These are phyloP conservation scores for Williopsis jadinii DNA, from an alignment of 1,139 yeast genomes.

Conservation along the genomic window DNA sequence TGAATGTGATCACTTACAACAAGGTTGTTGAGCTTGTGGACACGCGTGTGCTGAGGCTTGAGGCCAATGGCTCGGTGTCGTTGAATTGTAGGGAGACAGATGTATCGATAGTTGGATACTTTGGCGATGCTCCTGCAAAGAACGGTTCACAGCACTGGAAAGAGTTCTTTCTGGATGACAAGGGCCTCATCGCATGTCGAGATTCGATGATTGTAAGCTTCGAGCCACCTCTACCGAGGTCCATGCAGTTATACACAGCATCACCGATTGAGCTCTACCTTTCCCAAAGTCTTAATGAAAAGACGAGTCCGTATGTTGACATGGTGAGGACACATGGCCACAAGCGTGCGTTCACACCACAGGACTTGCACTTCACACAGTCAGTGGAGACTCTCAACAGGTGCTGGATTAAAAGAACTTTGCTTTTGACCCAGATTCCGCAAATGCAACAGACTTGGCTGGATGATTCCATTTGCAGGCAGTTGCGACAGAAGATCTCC, in stretches of 20 bases:
- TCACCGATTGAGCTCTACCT: constrained; percentile 66
- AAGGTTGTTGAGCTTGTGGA: constrained; percentile 3
- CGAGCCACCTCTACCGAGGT: constrained; percentile 65
- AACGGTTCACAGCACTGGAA: too few relatives aligned
- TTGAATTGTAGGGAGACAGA: neutral
- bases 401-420: constrained; percentile 15
- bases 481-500: too few relatives aligned
- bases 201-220: constrained; percentile 44
- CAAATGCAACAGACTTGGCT: constrained; percentile 12
- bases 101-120: constrained; percentile 7
- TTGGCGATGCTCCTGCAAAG: constrained; percentile 3
- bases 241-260: constrained; percentile 75
- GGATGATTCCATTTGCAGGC: too few relatives aligned
- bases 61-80: too few relatives aligned
- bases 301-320: constrained; percentile 25
- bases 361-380: constrained; percentile 14
- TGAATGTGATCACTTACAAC: constrained; percentile 6
- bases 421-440: constrained; percentile 11
- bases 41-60: neutral
- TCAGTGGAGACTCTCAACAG: constrained; percentile 20
- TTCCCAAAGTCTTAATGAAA: constrained; percentile 27
- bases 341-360: constrained; percentile 4
- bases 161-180: too few relatives aligned
- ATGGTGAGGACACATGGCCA: constrained; percentile 23
- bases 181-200: neutral